A percentile compares a stretch with the other conserved stretches of the same genome.
Conservation (phyloP, 2,329 filamentous ascomycete genomes). For the Penicillium polonicum region DNA sequence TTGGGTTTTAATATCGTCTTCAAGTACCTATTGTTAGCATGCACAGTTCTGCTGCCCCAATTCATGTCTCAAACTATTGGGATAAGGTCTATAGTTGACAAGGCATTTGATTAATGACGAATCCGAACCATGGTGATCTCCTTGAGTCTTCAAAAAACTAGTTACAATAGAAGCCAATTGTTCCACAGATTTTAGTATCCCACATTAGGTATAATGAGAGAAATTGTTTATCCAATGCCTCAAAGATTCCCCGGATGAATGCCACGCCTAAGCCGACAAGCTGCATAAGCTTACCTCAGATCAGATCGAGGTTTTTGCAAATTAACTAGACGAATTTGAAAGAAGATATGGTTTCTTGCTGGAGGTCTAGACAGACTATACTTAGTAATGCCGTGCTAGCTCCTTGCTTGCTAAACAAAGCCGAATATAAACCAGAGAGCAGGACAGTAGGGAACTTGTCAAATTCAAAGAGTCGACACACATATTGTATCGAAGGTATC, state of each 20-base stretch:
- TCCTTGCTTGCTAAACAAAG: neutral
- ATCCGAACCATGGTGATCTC: neutral
- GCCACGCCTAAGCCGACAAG: neutral
- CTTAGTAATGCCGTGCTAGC: neutral
- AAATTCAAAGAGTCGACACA: too few relatives aligned
- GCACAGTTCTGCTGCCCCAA: neutral
- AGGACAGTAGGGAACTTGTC: neutral
- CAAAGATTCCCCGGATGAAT: neutral
- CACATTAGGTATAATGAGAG: too few relatives aligned
- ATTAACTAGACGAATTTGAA: constrained; percentile 1
- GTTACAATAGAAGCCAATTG: too few relatives aligned
- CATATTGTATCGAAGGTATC: neutral
- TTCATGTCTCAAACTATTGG: neutral
- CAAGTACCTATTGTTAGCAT: neutral
- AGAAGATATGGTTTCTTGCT: neutral
- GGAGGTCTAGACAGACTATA: neutral
- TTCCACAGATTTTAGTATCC: neutral
- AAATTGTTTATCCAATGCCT: too few relatives aligned
- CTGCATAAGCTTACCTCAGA: constrained; percentile 1
- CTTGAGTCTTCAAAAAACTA: neutral
- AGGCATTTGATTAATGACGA: too few relatives aligned
- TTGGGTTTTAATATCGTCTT: neutral
- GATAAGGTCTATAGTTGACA: neutral
- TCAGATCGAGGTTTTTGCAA: neutral
- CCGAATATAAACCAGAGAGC: neutral